phyloP scores from a whole-genome alignment of 768 basidiomycete genomes.

The Agrocybe praecox region DNA sequence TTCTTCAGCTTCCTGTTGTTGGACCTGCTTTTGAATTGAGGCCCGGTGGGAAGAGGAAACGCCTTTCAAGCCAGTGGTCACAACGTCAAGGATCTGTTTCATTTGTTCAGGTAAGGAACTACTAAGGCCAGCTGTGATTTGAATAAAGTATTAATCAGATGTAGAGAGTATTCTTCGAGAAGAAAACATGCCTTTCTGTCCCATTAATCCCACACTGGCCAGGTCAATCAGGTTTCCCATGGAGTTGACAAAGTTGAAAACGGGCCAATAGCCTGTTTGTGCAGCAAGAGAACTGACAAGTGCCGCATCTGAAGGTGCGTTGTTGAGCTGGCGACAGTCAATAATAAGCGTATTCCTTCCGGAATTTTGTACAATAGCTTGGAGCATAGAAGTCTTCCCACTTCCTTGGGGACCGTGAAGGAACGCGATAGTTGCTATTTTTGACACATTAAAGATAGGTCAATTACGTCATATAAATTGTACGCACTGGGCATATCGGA shows the following conservation, averaged over 20 bases:
- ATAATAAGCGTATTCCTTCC: slow-evolving; percentile 77
- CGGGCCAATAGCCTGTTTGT: slow-evolving; percentile 89
- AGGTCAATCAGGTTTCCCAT: slow-evolving; percentile 85
- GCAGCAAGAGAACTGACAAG: slow-evolving; percentile 69
- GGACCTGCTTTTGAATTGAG: slow-evolving; percentile 39
- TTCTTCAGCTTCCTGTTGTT: slow-evolving; percentile 37
- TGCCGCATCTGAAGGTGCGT: slow-evolving; percentile 67
- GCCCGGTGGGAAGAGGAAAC: slow-evolving; percentile 55
- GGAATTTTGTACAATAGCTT: slow-evolving; percentile 50
- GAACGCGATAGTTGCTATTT: slow-evolving; percentile 71
- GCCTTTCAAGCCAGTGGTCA: slow-evolving; percentile 67
- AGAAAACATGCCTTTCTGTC: slow-evolving; percentile 75
- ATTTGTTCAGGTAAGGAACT: slow-evolving; percentile 81
- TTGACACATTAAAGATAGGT: slow-evolving; percentile 6
- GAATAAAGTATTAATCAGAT: background rate
- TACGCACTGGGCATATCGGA: slow-evolving; percentile 72
- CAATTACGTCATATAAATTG: background rate
- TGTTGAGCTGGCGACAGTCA: slow-evolving; percentile 78
- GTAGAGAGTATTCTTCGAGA: background rate
- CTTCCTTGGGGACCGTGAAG: slow-evolving; percentile 85
- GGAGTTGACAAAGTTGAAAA: slow-evolving; percentile 84
- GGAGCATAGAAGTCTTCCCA: slow-evolving; percentile 69
- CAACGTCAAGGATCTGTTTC: slow-evolving; percentile 81
- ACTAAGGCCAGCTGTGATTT: slow-evolving; percentile 72
- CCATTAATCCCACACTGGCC: slow-evolving; percentile 92